Evolutionary conservation across 2,329 filamentous ascomycete genomes (phyloP), one percentile per base, ranked within the genome.

Genomic region (Neoarthrinium moseri): DNA sequence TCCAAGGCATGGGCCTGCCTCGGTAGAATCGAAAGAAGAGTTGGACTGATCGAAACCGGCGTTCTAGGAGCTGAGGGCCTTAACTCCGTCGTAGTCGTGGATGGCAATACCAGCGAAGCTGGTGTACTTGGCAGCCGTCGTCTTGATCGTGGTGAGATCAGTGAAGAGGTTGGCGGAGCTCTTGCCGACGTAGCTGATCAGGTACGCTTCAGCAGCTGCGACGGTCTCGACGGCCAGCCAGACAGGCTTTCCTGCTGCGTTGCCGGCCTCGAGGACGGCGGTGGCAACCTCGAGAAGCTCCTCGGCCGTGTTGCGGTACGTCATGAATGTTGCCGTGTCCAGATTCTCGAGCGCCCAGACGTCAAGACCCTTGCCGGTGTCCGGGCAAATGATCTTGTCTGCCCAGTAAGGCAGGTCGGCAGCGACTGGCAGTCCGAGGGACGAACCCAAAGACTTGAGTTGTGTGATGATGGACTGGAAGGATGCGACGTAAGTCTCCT

Each of bases 181-280:
- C 32, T 32, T 29, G 22, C 43, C 34, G 17, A 12, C 37, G 43
- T 45, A 45, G 33, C 43, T 45, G 27, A 43, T 43, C 20, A 45
- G 43, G 15, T 24, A n/a, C 8, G 43, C 20, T 13, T 45, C 43
- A 22, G 33, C 43, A 23, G 35, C 43, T 22, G 37, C 43, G 22
- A 38, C 35, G 15, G 43, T 45, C 43, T 45, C 43, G 8, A 45
- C 43, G n/a, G 43, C 43, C 18, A 45, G 43, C 43, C 43, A 45
- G 24, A 45, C 34, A n/a, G 33, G 23, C 43, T 45, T 37, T 22
- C 33, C 43, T n/a, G 43, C 33, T 15, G 32, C 12, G 30, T 45
- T 38, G 33, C 43, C 43, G 11, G 43, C 43, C 34, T 32, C 43
- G 33, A 45, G 34, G 23, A 24, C 43, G 21, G 22, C 15, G 22